Base-by-base conservation (phyloP, 495 filamentous ascomycete genomes). In the Penicillium paxilli region DNA sequence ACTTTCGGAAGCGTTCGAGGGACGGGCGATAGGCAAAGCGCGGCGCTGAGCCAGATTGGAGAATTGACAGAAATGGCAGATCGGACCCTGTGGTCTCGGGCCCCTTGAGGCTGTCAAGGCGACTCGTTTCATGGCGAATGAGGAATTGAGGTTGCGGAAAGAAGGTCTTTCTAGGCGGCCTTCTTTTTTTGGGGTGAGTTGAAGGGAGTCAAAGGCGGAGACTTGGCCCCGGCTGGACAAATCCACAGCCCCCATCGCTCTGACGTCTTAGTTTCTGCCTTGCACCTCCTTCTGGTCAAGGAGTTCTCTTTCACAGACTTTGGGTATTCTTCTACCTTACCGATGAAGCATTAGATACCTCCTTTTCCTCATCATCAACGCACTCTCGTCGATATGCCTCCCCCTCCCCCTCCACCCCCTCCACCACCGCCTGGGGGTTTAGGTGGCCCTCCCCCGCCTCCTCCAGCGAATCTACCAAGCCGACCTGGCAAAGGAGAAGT, bases 401-500 rank as follows among this genome's bases (percentile, higher is more conserved):
- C 87, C 37, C 87, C 87, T 56, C 86, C 87, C 51, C 88, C 88
- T n/a, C 87, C 87, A 33, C 84, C 28, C 28, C 38, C 83, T 26
- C 83, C 83, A 53, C 82, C 82, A 52, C 76, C 78, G 64, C 83
- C 81, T 53, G 83, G 82, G 44, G 75, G 10, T 77, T 83, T 69
- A 32, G 87, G 84, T 72, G 87, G 86, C 44, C 84, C 82, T 66
- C 88, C 87, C 49, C 87, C 87, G 33, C 85, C 84, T 14, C 83
- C 86, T 62, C 71, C 75, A 51, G 77, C 67, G 30, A 69, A 54
- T 44, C 33, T 80, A 26, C 80, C 83, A 33, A 61, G 63, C 19
- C 75, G 74, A 62, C 81, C 83, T 6, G 63, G 73, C 14, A 69
- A 78, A 49, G 57, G 61, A 42, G 73, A 68, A 56, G 77, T 63